A percentile compares a stretch with the other conserved stretches of the same genome.
phyloP scores from a whole-genome alignment of 768 basidiomycete genomes.

The Lepiota brunneoincarnata region DNA sequence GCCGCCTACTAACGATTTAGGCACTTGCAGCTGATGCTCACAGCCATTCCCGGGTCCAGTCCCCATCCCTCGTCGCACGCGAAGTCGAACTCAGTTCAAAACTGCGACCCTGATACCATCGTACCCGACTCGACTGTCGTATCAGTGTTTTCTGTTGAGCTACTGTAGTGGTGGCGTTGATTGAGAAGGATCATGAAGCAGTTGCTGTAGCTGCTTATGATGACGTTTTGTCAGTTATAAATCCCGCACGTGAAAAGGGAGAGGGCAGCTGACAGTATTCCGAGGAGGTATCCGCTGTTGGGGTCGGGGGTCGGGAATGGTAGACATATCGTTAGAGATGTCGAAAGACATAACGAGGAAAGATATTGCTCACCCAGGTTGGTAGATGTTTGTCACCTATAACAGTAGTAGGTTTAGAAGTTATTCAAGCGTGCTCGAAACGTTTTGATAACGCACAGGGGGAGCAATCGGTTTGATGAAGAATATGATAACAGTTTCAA shows the following conservation, averaged over 20 bases:
- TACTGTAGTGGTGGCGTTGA: neutral
- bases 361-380: neutral
- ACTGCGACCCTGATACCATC: no score
- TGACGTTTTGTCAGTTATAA: neutral
- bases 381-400: neutral
- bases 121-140: no score
- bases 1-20: no score
- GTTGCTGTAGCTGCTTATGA: neutral
- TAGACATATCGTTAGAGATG: neutral
- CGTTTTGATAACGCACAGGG: neutral
- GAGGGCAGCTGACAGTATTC: neutral
- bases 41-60: no score
- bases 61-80: no score
- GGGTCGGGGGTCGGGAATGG: no score
- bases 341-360: neutral
- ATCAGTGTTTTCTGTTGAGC: no score
- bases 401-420: neutral
- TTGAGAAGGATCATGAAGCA: slow-evolving; percentile 1
- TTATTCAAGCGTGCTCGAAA: neutral
- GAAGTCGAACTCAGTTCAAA: no score
- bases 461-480: neutral
- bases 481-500: neutral
- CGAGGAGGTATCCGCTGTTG: neutral
- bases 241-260: neutral
- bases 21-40: no score